A percentile compares a stretch with the other conserved stretches of the same genome.
Evolutionary conservation across 1,284 basidiomycete species (phyloP).

Genomic region (Nidula niveotomentosa): DNA sequence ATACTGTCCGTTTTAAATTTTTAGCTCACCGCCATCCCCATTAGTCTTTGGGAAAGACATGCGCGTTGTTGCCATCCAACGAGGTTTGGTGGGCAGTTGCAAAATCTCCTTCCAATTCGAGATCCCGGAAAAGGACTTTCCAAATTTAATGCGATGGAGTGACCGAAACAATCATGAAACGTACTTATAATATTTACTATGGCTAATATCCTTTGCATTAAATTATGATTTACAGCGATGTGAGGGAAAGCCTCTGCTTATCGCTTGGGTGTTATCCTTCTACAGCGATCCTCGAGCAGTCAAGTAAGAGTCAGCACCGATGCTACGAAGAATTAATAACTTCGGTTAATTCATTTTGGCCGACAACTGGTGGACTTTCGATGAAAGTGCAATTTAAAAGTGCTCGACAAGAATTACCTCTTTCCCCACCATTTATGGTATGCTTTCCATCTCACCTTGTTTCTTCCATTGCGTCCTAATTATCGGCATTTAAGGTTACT

Average conservation of each 20-base stretch:
- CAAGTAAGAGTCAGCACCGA: slow-evolving; percentile 9
- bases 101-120: slow-evolving; percentile 21
- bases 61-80: slow-evolving; percentile 16
- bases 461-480: too few relatives aligned
- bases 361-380: slow-evolving; percentile 19
- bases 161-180: slow-evolving; percentile 8
- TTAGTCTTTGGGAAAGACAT: slow-evolving; percentile 16
- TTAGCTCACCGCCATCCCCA: too few relatives aligned
- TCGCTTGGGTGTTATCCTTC: slow-evolving; percentile 29
- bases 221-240: slow-evolving; percentile 15
- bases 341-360: slow-evolving; percentile 26
- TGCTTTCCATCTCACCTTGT: not conserved
- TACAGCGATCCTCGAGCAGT: slow-evolving; percentile 12
- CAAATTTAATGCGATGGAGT: slow-evolving; percentile 18
- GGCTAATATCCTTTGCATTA: slow-evolving; percentile 4
- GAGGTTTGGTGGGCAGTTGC: slow-evolving; percentile 13
- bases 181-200: slow-evolving; percentile 13
- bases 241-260: slow-evolving; percentile 25
- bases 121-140: slow-evolving; percentile 20
- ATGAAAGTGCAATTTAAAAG: slow-evolving; percentile 25
- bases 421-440: slow-evolving; percentile 38
- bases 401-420: slow-evolving; percentile 16
- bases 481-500: slow-evolving; percentile 23
- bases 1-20: not conserved
- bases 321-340: slow-evolving; percentile 17